Percentiles rank a stretch among this genome's conserved stretches.
Conservation (phyloP, 108 stramenopile species). For the Nitzschia putrida region DNA sequence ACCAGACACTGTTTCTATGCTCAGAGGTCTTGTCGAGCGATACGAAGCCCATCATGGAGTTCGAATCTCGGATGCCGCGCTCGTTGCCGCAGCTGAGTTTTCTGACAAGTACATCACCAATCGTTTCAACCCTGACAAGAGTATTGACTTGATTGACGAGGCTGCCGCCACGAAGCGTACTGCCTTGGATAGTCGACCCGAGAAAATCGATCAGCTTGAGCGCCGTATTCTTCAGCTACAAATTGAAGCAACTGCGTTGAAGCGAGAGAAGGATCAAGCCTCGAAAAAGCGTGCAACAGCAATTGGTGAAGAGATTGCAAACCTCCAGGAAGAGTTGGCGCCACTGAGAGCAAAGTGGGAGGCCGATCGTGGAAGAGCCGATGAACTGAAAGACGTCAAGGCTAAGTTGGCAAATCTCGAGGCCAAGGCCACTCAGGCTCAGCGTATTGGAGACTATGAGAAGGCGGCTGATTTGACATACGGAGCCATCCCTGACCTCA, state of each 20-base stretch:
- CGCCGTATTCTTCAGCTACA: constrained; percentile 89
- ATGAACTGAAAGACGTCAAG: constrained; percentile 80
- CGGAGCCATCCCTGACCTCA: constrained; percentile 91
- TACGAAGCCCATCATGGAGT: constrained; percentile 97
- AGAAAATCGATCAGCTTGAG: constrained; percentile 88
- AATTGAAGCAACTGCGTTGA: constrained; percentile 91
- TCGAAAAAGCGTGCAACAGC: constrained; percentile 69
- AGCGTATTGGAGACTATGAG: constrained; percentile 88
- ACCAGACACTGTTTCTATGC: constrained; percentile 92
- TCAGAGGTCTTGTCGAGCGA: constrained; percentile 90
- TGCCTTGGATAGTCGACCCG: constrained; percentile 84
- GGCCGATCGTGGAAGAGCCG: constrained; percentile 79
- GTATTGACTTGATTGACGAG: constrained; percentile 96
- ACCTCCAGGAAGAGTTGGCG: constrained; percentile 61
- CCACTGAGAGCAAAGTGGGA: constrained; percentile 67
- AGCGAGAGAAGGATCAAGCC: constrained; percentile 80
- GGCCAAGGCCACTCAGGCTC: constrained; percentile 84
- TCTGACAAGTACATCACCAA: constrained; percentile 93
- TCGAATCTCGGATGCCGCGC: constrained; percentile 86
- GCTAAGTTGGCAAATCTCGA: constrained; percentile 83
- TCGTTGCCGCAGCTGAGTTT: constrained; percentile 93
- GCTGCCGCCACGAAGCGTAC: constrained; percentile 85
- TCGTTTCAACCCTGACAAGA: constrained; percentile 93
- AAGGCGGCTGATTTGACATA: constrained; percentile 93
- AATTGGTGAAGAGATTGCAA: constrained; percentile 67